Evolutionary conservation across 202 grass and related monocot genomes (phyloP).

Genomic region (Brachypodium distachyon): DNA sequence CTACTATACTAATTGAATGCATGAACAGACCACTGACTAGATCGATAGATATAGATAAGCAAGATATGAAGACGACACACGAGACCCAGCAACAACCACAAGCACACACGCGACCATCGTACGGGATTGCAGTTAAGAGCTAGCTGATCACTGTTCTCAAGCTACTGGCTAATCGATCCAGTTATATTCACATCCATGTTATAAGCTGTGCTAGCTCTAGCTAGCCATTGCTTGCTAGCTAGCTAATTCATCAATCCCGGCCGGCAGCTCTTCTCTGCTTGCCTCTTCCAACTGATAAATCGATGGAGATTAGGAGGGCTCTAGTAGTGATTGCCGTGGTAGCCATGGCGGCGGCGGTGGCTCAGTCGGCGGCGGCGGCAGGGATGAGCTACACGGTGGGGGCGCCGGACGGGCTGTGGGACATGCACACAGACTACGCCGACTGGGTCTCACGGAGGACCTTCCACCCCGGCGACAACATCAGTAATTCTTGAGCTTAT

Average conservation of each 20-base stretch:
- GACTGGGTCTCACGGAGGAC: constrained; percentile 38
- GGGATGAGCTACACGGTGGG: constrained; percentile 53
- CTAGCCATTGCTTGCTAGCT: no score
- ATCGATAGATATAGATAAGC: no score
- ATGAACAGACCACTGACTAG: background rate
- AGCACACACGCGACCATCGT: background rate
- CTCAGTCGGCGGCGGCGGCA: background rate
- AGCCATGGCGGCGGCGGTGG: background rate
- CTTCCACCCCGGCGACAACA: constrained; percentile 42
- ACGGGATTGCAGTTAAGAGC: background rate
- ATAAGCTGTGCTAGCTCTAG: no score
- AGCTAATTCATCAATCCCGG: background rate
- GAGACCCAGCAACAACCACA: constrained; percentile 5
- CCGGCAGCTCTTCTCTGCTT: background rate
- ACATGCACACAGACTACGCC: constrained; percentile 45
- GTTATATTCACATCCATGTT: background rate
- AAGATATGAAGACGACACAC: background rate
- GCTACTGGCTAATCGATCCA: background rate
- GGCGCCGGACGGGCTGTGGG: constrained; percentile 51
- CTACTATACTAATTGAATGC: background rate
- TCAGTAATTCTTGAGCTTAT: constrained; percentile 35
- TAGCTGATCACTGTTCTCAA: no score
- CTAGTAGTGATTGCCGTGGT: background rate
- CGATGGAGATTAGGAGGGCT: background rate
- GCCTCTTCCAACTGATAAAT: background rate